These are phyloP conservation scores for Herpetomonas tarakana DNA, from an alignment of 208 protist genomes.

Conservation along the genomic window DNA sequence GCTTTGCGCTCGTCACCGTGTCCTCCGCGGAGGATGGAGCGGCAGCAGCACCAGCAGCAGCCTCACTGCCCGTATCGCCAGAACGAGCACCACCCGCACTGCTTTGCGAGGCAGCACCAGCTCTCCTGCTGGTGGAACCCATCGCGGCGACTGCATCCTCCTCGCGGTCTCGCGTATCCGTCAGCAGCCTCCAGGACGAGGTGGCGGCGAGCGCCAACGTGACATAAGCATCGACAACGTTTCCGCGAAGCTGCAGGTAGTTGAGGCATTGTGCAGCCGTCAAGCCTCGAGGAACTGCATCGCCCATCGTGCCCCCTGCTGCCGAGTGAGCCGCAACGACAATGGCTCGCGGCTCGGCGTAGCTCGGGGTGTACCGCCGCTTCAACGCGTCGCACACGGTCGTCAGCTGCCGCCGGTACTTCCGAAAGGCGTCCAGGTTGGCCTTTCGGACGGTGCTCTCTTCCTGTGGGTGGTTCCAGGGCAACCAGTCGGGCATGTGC, in stretches of 20 bases:
- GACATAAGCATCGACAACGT: constrained; percentile 31
- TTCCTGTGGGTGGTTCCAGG: not conserved
- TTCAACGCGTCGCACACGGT: constrained; percentile 33
- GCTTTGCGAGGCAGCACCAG: too few relatives aligned
- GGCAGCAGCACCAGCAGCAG: too few relatives aligned
- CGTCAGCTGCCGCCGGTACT: constrained; percentile 27
- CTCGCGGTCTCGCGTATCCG: too few relatives aligned
- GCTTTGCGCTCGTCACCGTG: too few relatives aligned
- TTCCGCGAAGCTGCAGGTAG: constrained; percentile 38
- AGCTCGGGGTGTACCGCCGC: constrained; percentile 43
- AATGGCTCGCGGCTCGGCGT: constrained; percentile 25
- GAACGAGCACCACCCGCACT: too few relatives aligned
- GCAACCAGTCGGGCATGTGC: constrained; percentile 18
- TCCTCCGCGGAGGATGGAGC: too few relatives aligned
- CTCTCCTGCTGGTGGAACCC: too few relatives aligned
- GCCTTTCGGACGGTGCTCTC: not conserved
- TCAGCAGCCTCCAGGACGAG: too few relatives aligned
- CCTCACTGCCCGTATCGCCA: too few relatives aligned
- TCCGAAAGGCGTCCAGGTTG: constrained; percentile 16
- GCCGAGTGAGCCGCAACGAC: constrained; percentile 13
- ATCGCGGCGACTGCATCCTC: too few relatives aligned
- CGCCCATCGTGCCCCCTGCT: constrained; percentile 2
- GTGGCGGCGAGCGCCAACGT: constrained; percentile 7
- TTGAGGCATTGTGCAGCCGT: constrained; percentile 66
- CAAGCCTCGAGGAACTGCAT: constrained; percentile 17